A percentile compares a stretch with the other conserved stretches of the same genome.
phyloP scores from a whole-genome alignment of 2,329 filamentous ascomycete species.

The Didymella pomorum region DNA sequence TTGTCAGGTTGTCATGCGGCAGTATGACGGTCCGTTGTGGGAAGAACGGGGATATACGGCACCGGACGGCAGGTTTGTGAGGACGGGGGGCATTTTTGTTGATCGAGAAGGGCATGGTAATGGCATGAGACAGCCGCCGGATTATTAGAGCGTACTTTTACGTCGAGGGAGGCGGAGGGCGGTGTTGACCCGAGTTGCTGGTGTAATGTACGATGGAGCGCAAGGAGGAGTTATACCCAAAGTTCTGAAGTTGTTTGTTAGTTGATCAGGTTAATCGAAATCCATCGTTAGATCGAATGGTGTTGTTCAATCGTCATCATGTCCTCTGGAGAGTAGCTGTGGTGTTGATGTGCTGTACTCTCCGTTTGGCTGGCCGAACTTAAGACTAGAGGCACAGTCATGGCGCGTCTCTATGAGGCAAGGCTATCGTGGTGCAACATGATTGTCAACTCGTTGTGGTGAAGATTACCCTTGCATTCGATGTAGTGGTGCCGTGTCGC shows the following conservation, averaged over 20 bases:
- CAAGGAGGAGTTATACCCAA: not conserved
- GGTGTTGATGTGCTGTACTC: not conserved
- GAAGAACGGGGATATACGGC: not conserved
- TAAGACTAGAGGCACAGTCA: not conserved
- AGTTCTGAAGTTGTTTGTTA: not conserved
- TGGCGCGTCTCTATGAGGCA: not conserved
- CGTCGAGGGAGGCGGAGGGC: not conserved
- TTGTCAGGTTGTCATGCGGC: not conserved
- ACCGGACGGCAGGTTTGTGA: no score
- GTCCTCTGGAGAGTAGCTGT: not conserved
- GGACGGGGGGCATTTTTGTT: no score
- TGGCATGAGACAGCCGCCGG: no score
- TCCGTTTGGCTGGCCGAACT: no score
- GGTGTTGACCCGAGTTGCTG: not conserved
- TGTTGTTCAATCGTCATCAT: not conserved
- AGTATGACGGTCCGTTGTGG: not conserved
- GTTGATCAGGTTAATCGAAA: not conserved
- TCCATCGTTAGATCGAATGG: not conserved
- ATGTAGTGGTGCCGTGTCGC: no score
- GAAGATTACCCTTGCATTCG: not conserved
- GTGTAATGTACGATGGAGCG: not conserved
- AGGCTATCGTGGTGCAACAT: no score
- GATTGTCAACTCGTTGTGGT: no score
- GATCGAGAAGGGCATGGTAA: no score
- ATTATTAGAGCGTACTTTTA: not conserved